phyloP scores from a whole-genome alignment of 805 yeast species.

The Candida mattraensis region DNA sequence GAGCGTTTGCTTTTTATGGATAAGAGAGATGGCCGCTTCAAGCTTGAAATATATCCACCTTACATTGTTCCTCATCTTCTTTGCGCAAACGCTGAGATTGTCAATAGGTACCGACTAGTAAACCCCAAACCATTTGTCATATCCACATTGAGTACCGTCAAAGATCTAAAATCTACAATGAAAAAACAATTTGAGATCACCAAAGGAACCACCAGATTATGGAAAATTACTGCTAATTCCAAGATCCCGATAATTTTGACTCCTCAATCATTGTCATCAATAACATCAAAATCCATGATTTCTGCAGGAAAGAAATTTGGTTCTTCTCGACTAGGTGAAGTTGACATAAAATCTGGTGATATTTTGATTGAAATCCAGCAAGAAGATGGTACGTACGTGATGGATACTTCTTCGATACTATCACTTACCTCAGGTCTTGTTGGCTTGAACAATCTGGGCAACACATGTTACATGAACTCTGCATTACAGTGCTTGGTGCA shows the following conservation, averaged over 20 bases:
- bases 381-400: conserved; percentile 25
- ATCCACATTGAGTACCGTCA: conserved; percentile 34
- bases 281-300: conserved; percentile 20
- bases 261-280: conserved; percentile 16
- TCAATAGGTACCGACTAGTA: conserved; percentile 32
- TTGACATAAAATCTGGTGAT: conserved; percentile 21
- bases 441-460: conserved; percentile 77
- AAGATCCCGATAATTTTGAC: conserved; percentile 21
- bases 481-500: conserved; percentile 89
- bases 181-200: conserved; percentile 22
- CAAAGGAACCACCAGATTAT: conserved; percentile 21
- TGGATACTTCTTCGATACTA: conserved; percentile 24
- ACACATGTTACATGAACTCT: conserved; percentile 93
- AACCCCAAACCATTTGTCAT: conserved; percentile 37
- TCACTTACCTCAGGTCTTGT: conserved; percentile 45
- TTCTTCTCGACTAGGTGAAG: conserved; percentile 14
- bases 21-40: conserved; percentile 24
- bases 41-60: conserved; percentile 27
- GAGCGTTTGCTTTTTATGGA: conserved; percentile 35
- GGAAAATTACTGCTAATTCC: conserved; percentile 21
- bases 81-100: conserved; percentile 22
- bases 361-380: conserved; percentile 30
- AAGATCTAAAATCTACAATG: conserved; percentile 27
- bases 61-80: conserved; percentile 30
- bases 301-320: conserved; percentile 25